Evolutionary conservation across 2,329 filamentous ascomycete species (phyloP), one percentile per base, ranked within the genome.

Genomic region (Verticillium albo-atrum): DNA sequence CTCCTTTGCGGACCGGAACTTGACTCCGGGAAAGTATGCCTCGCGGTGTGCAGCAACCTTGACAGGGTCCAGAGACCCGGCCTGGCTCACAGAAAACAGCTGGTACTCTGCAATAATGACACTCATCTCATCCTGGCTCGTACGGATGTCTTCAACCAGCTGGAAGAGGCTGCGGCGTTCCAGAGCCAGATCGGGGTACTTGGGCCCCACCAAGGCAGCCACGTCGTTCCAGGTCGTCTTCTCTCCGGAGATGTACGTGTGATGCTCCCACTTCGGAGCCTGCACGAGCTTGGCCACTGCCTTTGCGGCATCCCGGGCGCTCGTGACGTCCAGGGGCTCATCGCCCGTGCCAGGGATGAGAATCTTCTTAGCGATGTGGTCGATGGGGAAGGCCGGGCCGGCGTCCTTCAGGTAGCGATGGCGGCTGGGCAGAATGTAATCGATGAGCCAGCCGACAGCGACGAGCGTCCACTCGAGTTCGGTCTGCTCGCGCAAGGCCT

Each of bases 391-490:
- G 5, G 53, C 47, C 3, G 61, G 61, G 6, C 57, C 61, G 3
- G 37, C 52, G 27, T 62, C 61, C n/a, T 54, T 56, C 34, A 64
- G 56, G 12, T 58, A 42, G 6, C 61, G 58, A 37, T 62, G 60
- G 37, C 28, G 52, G 12, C 35, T 27, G 27, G 62, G 62, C 3
- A 64, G 30, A n/a, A 62, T 27, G 17, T 61, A 63, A 34, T 65
- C 64, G 17, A 58, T 34, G 9, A 65, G 53, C 62, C 61, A 65
- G 32, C 62, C 61, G 7, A 27, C 54, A 2, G 54, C 60, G 25
- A 65, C 20, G 6, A 65, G 52, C 23, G 64, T 64, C 61, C 63
- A 64, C 34, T 64, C 62, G 1, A 65, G 27, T 15, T 61, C 57
- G 4, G 50, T 55, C 47, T 65, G 63, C 15, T 32, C 57, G 2